These are phyloP conservation scores for Sclerotinia subarctica DNA, from an alignment of 2,329 filamentous ascomycete species.

Conservation along the genomic window DNA sequence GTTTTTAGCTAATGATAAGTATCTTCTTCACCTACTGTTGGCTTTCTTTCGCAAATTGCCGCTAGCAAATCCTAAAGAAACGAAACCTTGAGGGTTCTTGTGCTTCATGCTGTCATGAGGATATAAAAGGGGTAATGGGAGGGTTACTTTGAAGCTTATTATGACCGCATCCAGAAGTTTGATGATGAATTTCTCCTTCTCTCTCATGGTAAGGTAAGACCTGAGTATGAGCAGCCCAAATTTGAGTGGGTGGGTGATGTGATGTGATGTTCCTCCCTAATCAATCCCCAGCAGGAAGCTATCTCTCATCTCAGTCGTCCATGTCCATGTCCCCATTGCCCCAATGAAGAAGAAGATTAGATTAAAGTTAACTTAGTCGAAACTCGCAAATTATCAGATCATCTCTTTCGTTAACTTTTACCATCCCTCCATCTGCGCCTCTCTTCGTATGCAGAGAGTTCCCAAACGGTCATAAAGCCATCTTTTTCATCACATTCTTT, in stretches of 20 bases:
- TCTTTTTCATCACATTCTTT: not conserved
- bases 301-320: not conserved
- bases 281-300: not conserved
- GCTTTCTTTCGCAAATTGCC: not conserved
- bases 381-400: not conserved
- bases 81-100: not conserved
- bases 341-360: not conserved
- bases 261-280: not conserved
- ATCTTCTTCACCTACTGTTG: not conserved
- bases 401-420: not conserved
- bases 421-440: not conserved
- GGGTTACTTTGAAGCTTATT: slow-evolving; percentile 14
- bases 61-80: not conserved
- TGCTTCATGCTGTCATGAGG: slow-evolving; percentile 2
- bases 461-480: not conserved
- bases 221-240: not conserved
- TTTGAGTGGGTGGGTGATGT: not conserved
- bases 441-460: not conserved
- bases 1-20: not conserved
- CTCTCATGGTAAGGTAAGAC: not conserved
- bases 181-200: not conserved
- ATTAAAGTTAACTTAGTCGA: slow-evolving; percentile 5
- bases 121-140: not conserved
- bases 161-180: not conserved
- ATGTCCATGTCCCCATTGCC: not conserved